Base-by-base conservation (phyloP, 73 alveolate species). In the Tetrahymena thermophila region DNA sequence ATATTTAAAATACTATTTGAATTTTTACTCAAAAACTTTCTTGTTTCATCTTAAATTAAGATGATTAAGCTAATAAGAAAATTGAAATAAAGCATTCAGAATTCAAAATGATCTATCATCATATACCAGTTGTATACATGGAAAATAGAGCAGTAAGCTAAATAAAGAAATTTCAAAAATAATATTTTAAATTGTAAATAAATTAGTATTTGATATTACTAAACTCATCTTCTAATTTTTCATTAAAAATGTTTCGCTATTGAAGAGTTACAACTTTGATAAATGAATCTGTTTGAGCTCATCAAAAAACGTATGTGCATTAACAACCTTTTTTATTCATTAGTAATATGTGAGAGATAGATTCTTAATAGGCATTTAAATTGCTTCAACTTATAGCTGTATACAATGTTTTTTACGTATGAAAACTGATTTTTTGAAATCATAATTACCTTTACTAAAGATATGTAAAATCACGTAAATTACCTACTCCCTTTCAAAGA, bases 81-180 rank as follows among this genome's bases (percentile, higher is more conserved):
- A 1, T 93, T 95, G 1, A 94, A 44, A 14, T 95, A 44, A 40
- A 28, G 35, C 85, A 56, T 56, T 31, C 85, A 56, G 31, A 94
- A 40, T 85, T 94, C 96, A 0, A 94, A 94, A n/a, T n/a, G 96
- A 95, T 85, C 96, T 94, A 15, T 93, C 96, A 38, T 95, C 96
- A 85, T 85, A 94, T 83, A 89, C 89, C 19, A 57, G 57, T 85
- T 94, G 56, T 17, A 94, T 95, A 16, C 96, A 95, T 38, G 96
- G 96, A 37, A 94, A 28, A 35, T 94, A 94, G 11, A 94, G 95
- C 1, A 94, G 43, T 93, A 50, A 17, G n/a, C 93, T 0, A 44
- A 85, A 42, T 23, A 95, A 85, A 19, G 55, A 28, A 14, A 94
- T 89, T 55, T 89, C 96, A 43, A 85, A 50, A 9, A 40, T 28